These are phyloP conservation scores for Leccinum rimulosum DNA, from an alignment of 768 basidiomycete species.

Conservation along the genomic window DNA sequence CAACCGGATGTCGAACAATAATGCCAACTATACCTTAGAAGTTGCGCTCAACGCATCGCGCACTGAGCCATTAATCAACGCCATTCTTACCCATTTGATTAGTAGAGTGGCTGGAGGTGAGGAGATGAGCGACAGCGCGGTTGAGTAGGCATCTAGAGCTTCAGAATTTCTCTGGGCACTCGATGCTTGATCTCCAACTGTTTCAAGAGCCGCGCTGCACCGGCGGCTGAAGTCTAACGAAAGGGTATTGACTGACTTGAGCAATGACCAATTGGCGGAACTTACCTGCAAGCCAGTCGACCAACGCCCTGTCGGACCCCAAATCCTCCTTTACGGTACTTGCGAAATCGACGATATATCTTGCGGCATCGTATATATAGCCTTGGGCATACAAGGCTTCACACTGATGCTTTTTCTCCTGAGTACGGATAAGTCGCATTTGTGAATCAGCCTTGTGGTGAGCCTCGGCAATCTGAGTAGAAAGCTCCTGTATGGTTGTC, in stretches of 20 bases:
- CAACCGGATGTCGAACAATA: background rate
- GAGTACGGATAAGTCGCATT: background rate
- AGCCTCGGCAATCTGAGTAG: background rate
- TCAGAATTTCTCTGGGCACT: background rate
- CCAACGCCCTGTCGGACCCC: background rate
- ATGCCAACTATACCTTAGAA: background rate
- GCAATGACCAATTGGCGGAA: background rate
- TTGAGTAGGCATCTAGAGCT: background rate
- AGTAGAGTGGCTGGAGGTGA: background rate
- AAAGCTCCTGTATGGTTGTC: background rate
- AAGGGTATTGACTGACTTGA: background rate
- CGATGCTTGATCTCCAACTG: background rate
- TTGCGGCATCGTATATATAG: background rate
- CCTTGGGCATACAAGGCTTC: slow-evolving; percentile 2
- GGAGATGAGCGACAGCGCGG: background rate
- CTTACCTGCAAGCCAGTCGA: slow-evolving; percentile 10
- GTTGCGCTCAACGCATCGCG: background rate
- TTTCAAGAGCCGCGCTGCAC: background rate
- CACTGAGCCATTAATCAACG: background rate
- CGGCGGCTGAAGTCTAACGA: slow-evolving; percentile 3
- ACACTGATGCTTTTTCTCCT: slow-evolving; percentile 7
- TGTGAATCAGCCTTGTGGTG: background rate
- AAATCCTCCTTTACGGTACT: background rate
- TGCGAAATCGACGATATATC: background rate
- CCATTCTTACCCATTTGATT: background rate